These are phyloP conservation scores for Tylopilus sp. DNA, from an alignment of 1,284 basidiomycete species.

Conservation along the genomic window DNA sequence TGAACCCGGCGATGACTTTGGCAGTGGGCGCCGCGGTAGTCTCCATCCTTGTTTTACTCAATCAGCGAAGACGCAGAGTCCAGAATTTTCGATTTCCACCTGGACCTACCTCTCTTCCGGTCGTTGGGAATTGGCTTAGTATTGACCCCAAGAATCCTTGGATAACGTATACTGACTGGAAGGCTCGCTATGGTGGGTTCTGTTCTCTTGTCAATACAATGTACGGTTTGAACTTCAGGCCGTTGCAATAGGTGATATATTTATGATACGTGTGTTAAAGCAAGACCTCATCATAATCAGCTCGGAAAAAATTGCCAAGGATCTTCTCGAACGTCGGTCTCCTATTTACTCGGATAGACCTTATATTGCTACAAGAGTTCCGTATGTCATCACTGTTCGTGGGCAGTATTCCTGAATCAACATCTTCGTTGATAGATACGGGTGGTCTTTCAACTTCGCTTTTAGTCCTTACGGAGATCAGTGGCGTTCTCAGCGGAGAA, in stretches of 20 bases:
- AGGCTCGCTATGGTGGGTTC: conserved; percentile 27
- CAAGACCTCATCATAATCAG: conserved; percentile 37
- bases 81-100: conserved; percentile 27
- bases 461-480: conserved; percentile 29
- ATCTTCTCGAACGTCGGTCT: conserved; percentile 37
- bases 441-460: conserved; percentile 34
- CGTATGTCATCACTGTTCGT: conserved; percentile 18
- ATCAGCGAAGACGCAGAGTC: conserved; percentile 2
- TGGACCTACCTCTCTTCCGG: conserved; percentile 31
- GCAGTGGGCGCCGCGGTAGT: conserved; percentile 6
- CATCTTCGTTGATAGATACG: conserved; percentile 29
- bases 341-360: conserved; percentile 40
- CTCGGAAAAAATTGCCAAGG: conserved; percentile 32
- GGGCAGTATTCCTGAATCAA: background rate
- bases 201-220: background rate
- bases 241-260: conserved; percentile 29
- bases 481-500: conserved; percentile 37
- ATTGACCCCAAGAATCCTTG: conserved; percentile 36
- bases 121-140: conserved; percentile 32
- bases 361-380: conserved; percentile 31
- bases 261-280: conserved; percentile 32
- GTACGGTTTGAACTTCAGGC: background rate
- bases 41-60: conserved; percentile 14
- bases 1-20: conserved; percentile 6
- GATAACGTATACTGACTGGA: conserved; percentile 34